Evolutionary conservation across 495 filamentous ascomycete genomes (phyloP).

Genomic region (Usnea hakonensis): DNA sequence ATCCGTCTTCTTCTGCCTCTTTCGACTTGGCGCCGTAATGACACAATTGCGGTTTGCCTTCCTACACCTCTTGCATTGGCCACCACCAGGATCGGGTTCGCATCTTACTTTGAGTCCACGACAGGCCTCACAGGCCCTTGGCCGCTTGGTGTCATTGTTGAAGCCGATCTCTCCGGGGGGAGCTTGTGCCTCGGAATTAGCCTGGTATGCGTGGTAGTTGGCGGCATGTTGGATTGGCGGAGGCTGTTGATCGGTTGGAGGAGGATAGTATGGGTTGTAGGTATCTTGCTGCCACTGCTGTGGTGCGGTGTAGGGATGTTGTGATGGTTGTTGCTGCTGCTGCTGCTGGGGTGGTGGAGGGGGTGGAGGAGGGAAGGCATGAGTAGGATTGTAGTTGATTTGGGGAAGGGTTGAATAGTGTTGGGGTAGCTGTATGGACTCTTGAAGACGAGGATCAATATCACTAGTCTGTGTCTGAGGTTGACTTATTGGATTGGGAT

Average conservation of each 20-base stretch:
- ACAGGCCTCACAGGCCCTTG: slow-evolving; percentile 89
- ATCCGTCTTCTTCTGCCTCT: slow-evolving; percentile 90
- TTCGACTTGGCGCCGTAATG: slow-evolving; percentile 73
- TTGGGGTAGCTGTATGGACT: neutral
- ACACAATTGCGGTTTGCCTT: slow-evolving; percentile 76
- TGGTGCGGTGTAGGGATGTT: slow-evolving; percentile 5
- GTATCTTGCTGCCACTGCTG: slow-evolving; percentile 14
- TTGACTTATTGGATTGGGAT: too few species aligned
- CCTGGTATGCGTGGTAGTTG: slow-evolving; percentile 10
- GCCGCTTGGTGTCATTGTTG: slow-evolving; percentile 57
- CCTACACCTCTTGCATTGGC: slow-evolving; percentile 74
- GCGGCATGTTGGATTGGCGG: slow-evolving; percentile 19
- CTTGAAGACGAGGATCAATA: slow-evolving; percentile 17
- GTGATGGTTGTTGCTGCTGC: slow-evolving; percentile 6
- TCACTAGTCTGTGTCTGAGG: slow-evolving; percentile 12
- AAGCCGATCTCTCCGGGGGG: neutral
- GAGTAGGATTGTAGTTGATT: neutral
- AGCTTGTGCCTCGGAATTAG: neutral
- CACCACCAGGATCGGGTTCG: slow-evolving; percentile 60
- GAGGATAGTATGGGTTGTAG: slow-evolving; percentile 11
- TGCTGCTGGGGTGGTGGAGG: slow-evolving; percentile 4
- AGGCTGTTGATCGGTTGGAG: slow-evolving; percentile 7
- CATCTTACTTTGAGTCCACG: slow-evolving; percentile 85
- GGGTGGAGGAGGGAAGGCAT: neutral
- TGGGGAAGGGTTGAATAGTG: slow-evolving; percentile 3